Evolutionary conservation across 768 basidiomycete species (phyloP).

Genomic region (Amyloporia xantha): DNA sequence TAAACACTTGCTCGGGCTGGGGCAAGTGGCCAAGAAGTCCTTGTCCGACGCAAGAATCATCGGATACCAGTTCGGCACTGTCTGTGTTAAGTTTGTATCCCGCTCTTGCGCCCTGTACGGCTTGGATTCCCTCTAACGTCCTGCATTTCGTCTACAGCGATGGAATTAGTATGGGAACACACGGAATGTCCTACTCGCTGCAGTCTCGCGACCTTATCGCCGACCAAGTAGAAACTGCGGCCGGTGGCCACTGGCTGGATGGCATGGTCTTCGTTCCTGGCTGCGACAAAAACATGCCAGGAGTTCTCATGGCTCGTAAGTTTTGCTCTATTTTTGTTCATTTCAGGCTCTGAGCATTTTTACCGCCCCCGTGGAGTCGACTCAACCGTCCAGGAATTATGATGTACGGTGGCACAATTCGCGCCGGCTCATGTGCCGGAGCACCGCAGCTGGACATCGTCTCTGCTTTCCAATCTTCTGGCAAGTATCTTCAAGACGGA

Average conservation of each 20-base stretch:
- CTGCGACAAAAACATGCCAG: slow-evolving; percentile 99
- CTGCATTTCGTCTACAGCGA: slow-evolving; percentile 47
- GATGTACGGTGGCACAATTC: slow-evolving; percentile 96
- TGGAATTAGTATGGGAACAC: slow-evolving; percentile 97
- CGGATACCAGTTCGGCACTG: slow-evolving; percentile 96
- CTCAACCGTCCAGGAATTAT: slow-evolving; percentile 94
- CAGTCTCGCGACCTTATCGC: slow-evolving; percentile 98
- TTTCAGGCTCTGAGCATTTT: not conserved
- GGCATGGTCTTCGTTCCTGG: slow-evolving; percentile 97
- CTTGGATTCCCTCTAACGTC: too few species aligned
- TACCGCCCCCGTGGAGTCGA: slow-evolving; percentile 61
- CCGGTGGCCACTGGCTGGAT: slow-evolving; percentile 95
- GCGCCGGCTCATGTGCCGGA: slow-evolving; percentile 86
- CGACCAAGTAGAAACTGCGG: slow-evolving; percentile 93
- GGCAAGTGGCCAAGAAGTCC: slow-evolving; percentile 84
- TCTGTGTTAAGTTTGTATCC: slow-evolving; percentile 63
- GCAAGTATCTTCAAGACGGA: slow-evolving; percentile 88
- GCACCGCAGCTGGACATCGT: slow-evolving; percentile 89
- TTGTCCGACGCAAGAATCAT: slow-evolving; percentile 64
- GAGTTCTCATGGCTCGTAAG: slow-evolving; percentile 94
- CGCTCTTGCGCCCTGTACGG: too few species aligned
- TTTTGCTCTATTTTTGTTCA: slow-evolving; percentile 23
- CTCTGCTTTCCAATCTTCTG: slow-evolving; percentile 96
- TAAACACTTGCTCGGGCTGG: slow-evolving; percentile 83
- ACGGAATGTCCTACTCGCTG: slow-evolving; percentile 91